Evolutionary conservation across 2,329 filamentous ascomycete genomes (phyloP).

Genomic region (Epichloe festucae): DNA sequence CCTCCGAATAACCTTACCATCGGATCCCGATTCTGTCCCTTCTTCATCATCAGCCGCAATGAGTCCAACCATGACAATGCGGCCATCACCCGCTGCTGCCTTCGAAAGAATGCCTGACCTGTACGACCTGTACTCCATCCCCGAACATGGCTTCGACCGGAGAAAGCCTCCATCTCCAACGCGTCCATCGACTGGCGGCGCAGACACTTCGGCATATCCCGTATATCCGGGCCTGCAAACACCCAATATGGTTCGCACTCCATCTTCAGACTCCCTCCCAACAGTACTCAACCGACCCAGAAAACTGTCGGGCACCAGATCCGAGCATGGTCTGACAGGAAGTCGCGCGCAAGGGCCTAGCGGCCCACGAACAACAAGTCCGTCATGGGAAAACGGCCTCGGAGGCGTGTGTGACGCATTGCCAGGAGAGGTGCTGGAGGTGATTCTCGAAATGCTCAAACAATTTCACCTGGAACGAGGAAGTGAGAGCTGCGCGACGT

Average conservation of each 20-base stretch:
- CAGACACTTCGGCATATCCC: constrained; percentile 14
- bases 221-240: constrained; percentile 21
- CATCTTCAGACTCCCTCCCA: constrained; percentile 12
- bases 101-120: constrained; percentile 9
- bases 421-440: constrained; percentile 44
- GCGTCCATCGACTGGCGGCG: constrained; percentile 8
- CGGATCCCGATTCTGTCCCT: background rate
- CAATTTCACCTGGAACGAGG: constrained; percentile 33
- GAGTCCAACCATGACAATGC: constrained; percentile 8
- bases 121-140: constrained; percentile 6
- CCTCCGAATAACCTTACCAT: background rate
- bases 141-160: constrained; percentile 5
- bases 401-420: constrained; percentile 36
- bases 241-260: constrained; percentile 11
- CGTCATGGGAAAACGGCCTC: constrained; percentile 24
- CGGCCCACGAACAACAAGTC: constrained; percentile 13
- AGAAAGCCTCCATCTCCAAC: constrained; percentile 4
- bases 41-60: constrained; percentile 2
- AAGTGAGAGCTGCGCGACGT: constrained; percentile 46
- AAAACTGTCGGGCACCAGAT: constrained; percentile 17
- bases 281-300: constrained; percentile 22
- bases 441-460: constrained; percentile 42
- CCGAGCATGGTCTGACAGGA: background rate
- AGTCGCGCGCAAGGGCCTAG: constrained; percentile 12
- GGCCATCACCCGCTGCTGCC: constrained; percentile 7